Evolutionary conservation across 805 yeast genomes (phyloP).

Genomic region (Cephaloascus albidus): DNA sequence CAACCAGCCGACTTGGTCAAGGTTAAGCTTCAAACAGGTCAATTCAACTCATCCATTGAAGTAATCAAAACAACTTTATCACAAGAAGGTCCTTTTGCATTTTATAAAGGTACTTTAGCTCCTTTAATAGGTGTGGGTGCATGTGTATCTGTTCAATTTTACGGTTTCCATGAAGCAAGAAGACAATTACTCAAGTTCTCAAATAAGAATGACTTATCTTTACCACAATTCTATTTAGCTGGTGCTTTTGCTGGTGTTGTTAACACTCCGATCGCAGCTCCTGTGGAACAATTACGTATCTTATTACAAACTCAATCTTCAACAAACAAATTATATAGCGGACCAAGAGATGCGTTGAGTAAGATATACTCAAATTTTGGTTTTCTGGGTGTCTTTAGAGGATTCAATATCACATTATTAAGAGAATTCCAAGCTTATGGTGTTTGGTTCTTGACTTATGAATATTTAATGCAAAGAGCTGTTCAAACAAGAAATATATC

Average conservation of each 20-base stretch:
- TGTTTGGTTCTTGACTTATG: constrained; percentile 64
- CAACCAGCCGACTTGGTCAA: constrained; percentile 68
- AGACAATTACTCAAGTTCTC: constrained; percentile 36
- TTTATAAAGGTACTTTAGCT: constrained; percentile 89
- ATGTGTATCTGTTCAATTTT: constrained; percentile 62
- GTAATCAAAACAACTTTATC: constrained; percentile 44
- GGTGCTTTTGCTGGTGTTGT: constrained; percentile 62
- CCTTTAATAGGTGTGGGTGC: constrained; percentile 82
- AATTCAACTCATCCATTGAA: constrained; percentile 39
- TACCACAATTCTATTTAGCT: constrained; percentile 48
- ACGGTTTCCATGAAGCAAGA: constrained; percentile 62
- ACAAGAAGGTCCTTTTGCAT: constrained; percentile 79
- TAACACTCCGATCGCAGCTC: constrained; percentile 54
- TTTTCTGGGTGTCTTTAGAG: constrained; percentile 44
- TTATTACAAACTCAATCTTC: constrained; percentile 47
- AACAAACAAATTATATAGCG: constrained; percentile 19
- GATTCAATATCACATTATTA: constrained; percentile 40
- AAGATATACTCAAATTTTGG: constrained; percentile 36
- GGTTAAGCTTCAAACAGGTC: constrained; percentile 64
- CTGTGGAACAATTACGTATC: constrained; percentile 60
- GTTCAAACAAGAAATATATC: constrained; percentile 20
- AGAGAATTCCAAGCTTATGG: constrained; percentile 71
- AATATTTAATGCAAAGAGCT: constrained; percentile 36
- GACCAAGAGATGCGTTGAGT: constrained; percentile 33
- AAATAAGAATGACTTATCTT: constrained; percentile 25